phyloP scores from a whole-genome alignment of 176 grass and related monocot species.

The Carex scoparia region DNA sequence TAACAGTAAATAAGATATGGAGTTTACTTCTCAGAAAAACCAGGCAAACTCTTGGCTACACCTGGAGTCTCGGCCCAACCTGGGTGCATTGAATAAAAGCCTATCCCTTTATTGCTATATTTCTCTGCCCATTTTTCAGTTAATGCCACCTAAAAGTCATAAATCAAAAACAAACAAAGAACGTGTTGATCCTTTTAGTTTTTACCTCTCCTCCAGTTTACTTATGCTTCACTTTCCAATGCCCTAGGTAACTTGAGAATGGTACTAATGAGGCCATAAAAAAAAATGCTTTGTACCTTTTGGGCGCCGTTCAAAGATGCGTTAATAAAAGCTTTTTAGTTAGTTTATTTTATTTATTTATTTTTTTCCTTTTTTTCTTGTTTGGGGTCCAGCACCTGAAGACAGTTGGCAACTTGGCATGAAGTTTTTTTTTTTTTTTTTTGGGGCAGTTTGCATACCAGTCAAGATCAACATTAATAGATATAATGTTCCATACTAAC shows the following conservation, averaged over 20 bases:
- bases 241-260: not conserved
- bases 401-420: not conserved
- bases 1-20: conserved; percentile 13
- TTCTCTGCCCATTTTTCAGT: conserved; percentile 81
- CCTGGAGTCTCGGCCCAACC: conserved; percentile 88
- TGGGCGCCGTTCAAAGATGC: not conserved
- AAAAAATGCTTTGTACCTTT: not conserved
- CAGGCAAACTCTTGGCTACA: conserved; percentile 71
- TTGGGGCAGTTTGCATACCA: not conserved
- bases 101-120: conserved; percentile 43
- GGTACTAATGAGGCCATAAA: not conserved
- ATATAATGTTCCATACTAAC: conserved; percentile 31
- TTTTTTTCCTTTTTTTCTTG: not conserved
- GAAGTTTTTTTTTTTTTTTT: not conserved
- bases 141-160: conserved; percentile 55
- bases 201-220: not conserved
- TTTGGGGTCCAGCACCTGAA: not conserved
- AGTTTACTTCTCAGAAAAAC: conserved; percentile 54
- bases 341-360: not conserved
- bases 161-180: not conserved
- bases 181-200: not conserved
- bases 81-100: conserved; percentile 91
- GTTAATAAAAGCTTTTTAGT: not conserved
- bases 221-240: not conserved
- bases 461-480: not conserved